These are phyloP conservation scores for Plantago major DNA, from an alignment of 257 asterid genomes.

Conservation along the genomic window DNA sequence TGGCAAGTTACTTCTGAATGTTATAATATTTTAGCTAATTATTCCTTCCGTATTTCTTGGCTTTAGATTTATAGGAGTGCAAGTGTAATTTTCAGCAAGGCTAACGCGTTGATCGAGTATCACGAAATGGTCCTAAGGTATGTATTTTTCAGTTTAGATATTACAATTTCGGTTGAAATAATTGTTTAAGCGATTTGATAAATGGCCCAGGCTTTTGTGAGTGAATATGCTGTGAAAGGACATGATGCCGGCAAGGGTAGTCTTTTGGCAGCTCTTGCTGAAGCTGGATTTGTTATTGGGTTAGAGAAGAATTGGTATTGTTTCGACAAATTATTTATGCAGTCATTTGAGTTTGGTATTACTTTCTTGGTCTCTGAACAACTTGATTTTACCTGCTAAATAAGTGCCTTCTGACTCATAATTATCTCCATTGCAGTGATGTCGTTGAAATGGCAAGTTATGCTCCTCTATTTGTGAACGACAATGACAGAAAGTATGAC, in stretches of 20 bases:
- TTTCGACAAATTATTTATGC: not conserved
- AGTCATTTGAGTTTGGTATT: not conserved
- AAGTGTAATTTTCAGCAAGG: conserved; percentile 40
- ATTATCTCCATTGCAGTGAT: conserved; percentile 45
- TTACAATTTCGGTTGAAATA: conserved; percentile 8
- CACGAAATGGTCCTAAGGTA: conserved; percentile 90
- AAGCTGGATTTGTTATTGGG: conserved; percentile 91
- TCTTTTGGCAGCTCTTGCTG: conserved; percentile 87
- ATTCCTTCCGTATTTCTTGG: conserved; percentile 20
- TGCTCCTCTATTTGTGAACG: conserved; percentile 84
- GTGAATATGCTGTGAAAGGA: conserved; percentile 93
- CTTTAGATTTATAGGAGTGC: conserved; percentile 67
- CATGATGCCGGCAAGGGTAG: conserved; percentile 80
- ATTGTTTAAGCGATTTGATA: conserved; percentile 3
- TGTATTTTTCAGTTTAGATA: conserved; percentile 16
- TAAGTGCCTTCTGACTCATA: not conserved
- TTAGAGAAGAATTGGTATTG: conserved; percentile 80
- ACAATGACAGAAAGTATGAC: conserved; percentile 58
- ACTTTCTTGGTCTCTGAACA: not conserved
- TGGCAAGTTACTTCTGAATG: not conserved
- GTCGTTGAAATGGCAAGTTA: conserved; percentile 85
- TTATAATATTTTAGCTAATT: not conserved
- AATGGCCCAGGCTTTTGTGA: conserved; percentile 79
- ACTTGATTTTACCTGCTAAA: too few species aligned
- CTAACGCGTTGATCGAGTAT: conserved; percentile 44